Evolutionary conservation across 2,329 filamentous ascomycete genomes (phyloP), one percentile per base, ranked within the genome.

Genomic region (Lachnellula subtilissima): DNA sequence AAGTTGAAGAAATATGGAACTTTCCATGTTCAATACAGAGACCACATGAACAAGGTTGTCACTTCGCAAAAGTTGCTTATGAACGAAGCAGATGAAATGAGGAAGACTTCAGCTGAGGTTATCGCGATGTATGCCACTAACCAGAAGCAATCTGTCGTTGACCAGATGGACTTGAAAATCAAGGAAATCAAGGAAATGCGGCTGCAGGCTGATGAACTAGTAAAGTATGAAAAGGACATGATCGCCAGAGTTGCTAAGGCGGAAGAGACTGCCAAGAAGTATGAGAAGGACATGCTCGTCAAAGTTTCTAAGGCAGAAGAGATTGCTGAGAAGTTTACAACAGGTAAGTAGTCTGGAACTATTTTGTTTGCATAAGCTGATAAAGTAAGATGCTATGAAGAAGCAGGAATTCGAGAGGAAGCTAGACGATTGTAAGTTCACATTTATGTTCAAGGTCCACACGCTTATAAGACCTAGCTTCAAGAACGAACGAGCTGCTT

Each of bases 11-110:
- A 51, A n/a, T 50, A 70, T 8, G 56, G 56, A 6, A 35, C 61
- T 8, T 61, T 64, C 15, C 67, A 67, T 47, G 37, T 36, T 5
- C 60, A 58, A 11, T 70, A 75, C 35, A 58, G 57, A 4, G 53
- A 65, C 1, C 69, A 71, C n/a, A 66, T 74, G 32, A 67, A 67
- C 50, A 68, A 73, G 22, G 50, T 71, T 22, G 64, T 65, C 4
- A 50, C 43, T 4, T 39, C 61, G 22, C 65, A 68, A 39, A 65
- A 65, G 36, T 36, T 51, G 25, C 47, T 67, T 17, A 60, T 52
- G n/a, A 50, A 55, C 9, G 45, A 64, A 45, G 50, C 55, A 57
- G 32, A 53, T n/a, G 15, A 49, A 15, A 58, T 61, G 17, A 42
- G 40, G 22, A 50, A 54, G 11, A 28, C 23, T 15, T 53, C 50